Base-by-base conservation (phyloP, 176 grass and related monocot species). In the Typha latifolia region DNA sequence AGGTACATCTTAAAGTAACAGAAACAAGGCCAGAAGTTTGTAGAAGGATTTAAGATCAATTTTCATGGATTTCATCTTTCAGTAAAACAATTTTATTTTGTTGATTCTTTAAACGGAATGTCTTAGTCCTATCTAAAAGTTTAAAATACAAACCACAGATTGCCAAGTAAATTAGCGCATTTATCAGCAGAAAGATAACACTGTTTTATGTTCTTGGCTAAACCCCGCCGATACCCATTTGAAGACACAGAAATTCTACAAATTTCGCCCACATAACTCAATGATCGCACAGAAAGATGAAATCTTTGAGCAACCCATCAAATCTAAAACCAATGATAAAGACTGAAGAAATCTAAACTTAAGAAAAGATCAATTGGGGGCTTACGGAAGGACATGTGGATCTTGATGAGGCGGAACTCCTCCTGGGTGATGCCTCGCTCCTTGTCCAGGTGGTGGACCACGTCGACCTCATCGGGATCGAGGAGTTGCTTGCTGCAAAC, bases 351-450 rank as follows among this genome's bases (percentile, higher is more conserved):
- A 63, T 67, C n/a, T 5, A 43, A 12, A 11, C 5, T 0, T 21
- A 11, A 56, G 56, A 47, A 62, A 43, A 68, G 15, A 32, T 14
- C 27, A 37, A 23, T 63, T 3, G 12, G n/a, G 61, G 16, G 13
- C 81, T 85, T 71, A 87, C 94, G 84, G 75, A 73, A 78, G 34
- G 86, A 93, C 89, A 99, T 99, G 81, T 99, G 89, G 76, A 93
- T 93, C 69, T 93, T 99, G 73, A 99, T 77, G 55, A 93, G 86
- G 67, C 86, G 83, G 59, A 93, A 90, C 68, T 99, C 94, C 75
- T 87, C 89, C 48, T 82, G 74, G 15, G 89, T 93, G 83, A 90
- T 91, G n/a, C 94, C 86, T 6, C 79, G 78, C 73, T 99, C 94
- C 68, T 80, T 85, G 65, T 99, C 94, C 27, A 76, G 78, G 32